Percentiles rank a stretch among this genome's conserved stretches.
Evolutionary conservation across 352 stramenopile species (phyloP).

Genomic region (Lagenidium giganteum): DNA sequence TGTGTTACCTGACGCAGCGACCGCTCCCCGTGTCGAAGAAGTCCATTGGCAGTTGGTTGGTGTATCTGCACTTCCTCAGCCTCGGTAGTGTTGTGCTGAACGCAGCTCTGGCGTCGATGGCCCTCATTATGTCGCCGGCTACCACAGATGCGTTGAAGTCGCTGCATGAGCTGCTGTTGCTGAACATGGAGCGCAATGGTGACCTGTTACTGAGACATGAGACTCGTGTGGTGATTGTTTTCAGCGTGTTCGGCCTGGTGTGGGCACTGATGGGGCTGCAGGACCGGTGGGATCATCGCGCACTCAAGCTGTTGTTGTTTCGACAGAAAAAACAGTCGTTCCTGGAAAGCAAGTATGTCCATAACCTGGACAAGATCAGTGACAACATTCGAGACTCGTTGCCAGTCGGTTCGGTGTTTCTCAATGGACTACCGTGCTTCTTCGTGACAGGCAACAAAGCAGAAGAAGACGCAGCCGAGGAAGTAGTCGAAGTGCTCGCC

Average conservation of each 20-base stretch:
- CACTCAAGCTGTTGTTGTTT: constrained; percentile 19
- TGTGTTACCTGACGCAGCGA: constrained; percentile 56
- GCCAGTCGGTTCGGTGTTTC: constrained; percentile 47
- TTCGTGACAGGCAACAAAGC: constrained; percentile 61
- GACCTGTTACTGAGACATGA: constrained; percentile 13
- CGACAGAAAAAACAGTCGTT: constrained; percentile 21
- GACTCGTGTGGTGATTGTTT: constrained; percentile 32
- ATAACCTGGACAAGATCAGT: constrained; percentile 31
- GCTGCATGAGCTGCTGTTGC: constrained; percentile 18
- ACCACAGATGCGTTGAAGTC: constrained; percentile 1
- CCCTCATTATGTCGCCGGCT: constrained; percentile 14
- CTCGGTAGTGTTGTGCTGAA: constrained; percentile 50
- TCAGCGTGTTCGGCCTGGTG: constrained; percentile 27
- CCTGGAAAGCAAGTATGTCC: constrained; percentile 60
- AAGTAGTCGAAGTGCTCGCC: constrained; percentile 56
- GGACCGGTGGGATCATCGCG: constrained; percentile 34
- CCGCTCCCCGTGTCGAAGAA: constrained; percentile 43
- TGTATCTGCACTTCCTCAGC: constrained; percentile 48
- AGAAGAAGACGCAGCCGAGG: constrained; percentile 65
- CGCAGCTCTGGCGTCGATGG: constrained; percentile 24
- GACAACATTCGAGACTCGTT: constrained; percentile 23
- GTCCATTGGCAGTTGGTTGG: constrained; percentile 56
- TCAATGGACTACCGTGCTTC: constrained; percentile 67
- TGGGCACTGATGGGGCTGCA: constrained; percentile 21
- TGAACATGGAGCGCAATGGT: neutral